Evolutionary conservation across 163 green algal genomes (phyloP).

Genomic region (Scenedesmus sp.): DNA sequence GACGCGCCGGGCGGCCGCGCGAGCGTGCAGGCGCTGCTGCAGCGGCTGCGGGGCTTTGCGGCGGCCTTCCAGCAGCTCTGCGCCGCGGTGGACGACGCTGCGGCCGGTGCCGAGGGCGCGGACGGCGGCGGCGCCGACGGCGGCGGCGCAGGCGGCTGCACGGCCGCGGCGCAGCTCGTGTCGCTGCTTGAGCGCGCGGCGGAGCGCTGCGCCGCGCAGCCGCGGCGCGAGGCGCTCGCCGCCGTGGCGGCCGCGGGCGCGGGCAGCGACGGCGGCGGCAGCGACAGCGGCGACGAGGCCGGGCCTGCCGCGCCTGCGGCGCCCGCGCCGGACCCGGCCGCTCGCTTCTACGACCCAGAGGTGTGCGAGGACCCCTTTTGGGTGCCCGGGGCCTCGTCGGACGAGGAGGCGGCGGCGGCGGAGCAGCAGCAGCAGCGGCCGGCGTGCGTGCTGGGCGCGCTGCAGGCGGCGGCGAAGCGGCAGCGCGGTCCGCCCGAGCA

Average conservation of each 20-base stretch:
- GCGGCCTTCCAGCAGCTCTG: slow-evolving; percentile 1
- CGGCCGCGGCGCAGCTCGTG: not conserved
- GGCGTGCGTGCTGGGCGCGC: not conserved
- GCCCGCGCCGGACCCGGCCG: not conserved
- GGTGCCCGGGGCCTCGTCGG: not conserved
- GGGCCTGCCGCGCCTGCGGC: not conserved
- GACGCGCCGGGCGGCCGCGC: too few species aligned
- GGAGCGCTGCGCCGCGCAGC: not conserved
- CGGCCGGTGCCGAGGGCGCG: not conserved
- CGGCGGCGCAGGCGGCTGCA: slow-evolving; percentile 3
- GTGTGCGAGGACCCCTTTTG: slow-evolving; percentile 32
- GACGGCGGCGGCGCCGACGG: not conserved
- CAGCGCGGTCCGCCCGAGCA: not conserved
- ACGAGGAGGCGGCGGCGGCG: not conserved
- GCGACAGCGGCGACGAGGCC: too few species aligned
- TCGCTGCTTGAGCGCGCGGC: not conserved
- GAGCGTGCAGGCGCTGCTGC: not conserved
- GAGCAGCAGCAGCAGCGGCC: slow-evolving; percentile 1
- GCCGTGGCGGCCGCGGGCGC: slow-evolving; percentile 13
- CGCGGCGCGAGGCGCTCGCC: not conserved
- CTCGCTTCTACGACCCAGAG: slow-evolving; percentile 29
- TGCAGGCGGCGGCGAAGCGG: not conserved
- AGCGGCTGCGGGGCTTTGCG: not conserved
- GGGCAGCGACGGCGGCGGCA: not conserved
- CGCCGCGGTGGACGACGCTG: not conserved